phyloP scores from a whole-genome alignment of 2,329 filamentous ascomycete species.

The Hymenoscyphus linearis region DNA sequence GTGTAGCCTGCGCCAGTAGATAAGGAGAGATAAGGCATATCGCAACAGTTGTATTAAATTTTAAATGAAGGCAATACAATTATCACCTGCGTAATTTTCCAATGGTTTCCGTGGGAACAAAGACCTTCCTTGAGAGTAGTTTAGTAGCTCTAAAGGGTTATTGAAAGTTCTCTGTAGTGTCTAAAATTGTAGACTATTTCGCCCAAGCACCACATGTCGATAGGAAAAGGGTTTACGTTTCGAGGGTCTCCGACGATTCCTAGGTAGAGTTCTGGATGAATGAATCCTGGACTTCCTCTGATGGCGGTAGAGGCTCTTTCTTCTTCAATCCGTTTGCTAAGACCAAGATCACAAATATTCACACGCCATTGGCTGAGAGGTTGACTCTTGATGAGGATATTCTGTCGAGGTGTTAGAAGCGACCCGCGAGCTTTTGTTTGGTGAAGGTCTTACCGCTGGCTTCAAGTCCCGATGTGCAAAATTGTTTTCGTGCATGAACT shows the following conservation, averaged over 20 bases:
- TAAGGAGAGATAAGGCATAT: no score
- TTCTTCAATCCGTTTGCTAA: not conserved
- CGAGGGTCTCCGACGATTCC: not conserved
- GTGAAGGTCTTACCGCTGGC: conserved; percentile 9
- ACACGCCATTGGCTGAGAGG: not conserved
- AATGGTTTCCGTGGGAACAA: not conserved
- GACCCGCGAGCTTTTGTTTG: no score
- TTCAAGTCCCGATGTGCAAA: conserved; percentile 14
- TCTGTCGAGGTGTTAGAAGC: not conserved
- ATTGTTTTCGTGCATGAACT: conserved; percentile 10
- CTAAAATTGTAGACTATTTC: not conserved
- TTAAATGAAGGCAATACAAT: not conserved
- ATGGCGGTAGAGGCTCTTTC: not conserved
- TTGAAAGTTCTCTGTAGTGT: not conserved
- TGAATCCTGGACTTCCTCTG: not conserved
- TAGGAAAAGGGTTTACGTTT: not conserved
- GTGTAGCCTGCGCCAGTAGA: no score
- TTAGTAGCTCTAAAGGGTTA: not conserved
- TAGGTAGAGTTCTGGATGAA: not conserved
- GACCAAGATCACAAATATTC: not conserved
- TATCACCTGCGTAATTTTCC: not conserved
- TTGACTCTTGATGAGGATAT: not conserved
- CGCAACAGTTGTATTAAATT: no score
- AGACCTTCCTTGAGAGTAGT: not conserved
- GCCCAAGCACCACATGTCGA: not conserved